Evolutionary conservation across 768 basidiomycete genomes (phyloP).

Genomic region (Serendipita sp.): DNA sequence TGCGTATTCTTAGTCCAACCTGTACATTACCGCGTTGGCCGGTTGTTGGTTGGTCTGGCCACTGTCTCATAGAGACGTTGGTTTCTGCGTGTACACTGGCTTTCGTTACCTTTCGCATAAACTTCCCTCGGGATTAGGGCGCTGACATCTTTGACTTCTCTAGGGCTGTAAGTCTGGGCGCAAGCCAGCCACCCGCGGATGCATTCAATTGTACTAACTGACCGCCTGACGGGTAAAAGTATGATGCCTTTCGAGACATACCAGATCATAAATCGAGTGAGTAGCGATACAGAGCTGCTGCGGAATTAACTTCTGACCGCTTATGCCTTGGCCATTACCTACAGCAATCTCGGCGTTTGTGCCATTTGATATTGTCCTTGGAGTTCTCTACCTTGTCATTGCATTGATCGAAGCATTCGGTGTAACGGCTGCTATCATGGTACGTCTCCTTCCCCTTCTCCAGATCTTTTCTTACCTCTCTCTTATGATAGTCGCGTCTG

Average conservation of each 20-base stretch:
- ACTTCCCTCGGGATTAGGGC: too few species aligned
- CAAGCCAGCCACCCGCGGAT: not conserved
- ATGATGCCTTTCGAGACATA: not conserved
- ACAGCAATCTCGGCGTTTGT: conserved; percentile 27
- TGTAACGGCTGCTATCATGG: conserved; percentile 30
- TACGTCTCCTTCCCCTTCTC: conserved; percentile 20
- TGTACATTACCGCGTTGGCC: too few species aligned
- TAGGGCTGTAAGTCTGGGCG: not conserved
- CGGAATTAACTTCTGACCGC: not conserved
- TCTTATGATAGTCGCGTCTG: conserved; percentile 33
- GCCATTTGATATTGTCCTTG: conserved; percentile 41
- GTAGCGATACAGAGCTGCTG: not conserved
- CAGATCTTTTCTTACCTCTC: not conserved
- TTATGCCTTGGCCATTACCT: not conserved
- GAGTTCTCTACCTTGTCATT: conserved; percentile 35
- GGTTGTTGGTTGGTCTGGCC: too few species aligned
- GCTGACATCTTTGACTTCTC: too few species aligned
- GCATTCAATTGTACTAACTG: not conserved
- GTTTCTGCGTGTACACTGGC: too few species aligned
- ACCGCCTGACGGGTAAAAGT: not conserved
- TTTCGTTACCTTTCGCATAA: too few species aligned
- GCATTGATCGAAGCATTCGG: conserved; percentile 41
- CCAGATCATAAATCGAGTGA: not conserved
- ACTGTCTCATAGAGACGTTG: too few species aligned
- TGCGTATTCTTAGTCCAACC: too few species aligned